Evolutionary conservation across 805 yeast genomes (phyloP).

Genomic region (Metschnikowia rubicola): DNA sequence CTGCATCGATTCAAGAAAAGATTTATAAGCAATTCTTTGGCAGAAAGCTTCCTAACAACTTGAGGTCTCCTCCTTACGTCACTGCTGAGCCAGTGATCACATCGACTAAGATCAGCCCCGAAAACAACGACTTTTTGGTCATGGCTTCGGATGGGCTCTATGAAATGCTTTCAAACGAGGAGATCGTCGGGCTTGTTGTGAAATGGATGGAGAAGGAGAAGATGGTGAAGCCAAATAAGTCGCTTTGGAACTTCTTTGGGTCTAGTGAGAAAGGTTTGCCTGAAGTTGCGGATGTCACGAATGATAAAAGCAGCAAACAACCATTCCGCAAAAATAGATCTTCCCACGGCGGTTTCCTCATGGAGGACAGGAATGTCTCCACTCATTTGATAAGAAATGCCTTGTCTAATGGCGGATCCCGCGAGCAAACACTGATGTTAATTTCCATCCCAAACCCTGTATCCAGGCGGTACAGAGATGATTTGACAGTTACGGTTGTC

Average conservation of each 20-base stretch:
- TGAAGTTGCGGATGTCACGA: constrained; percentile 58
- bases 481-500: constrained; percentile 91
- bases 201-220: constrained; percentile 85
- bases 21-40: constrained; percentile 79
- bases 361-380: constrained; percentile 85
- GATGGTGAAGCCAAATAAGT: constrained; percentile 49
- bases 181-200: constrained; percentile 86
- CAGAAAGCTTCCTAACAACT: constrained; percentile 64
- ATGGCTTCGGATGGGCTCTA: constrained; percentile 93
- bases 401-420: constrained; percentile 77
- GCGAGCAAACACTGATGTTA: constrained; percentile 83
- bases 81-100: constrained; percentile 95
- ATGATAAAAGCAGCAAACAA: constrained; percentile 60
- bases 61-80: constrained; percentile 92
- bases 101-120: constrained; percentile 68
- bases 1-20: constrained; percentile 68
- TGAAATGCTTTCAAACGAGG: constrained; percentile 88
- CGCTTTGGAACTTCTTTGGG: constrained; percentile 45
- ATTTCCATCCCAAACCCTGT: constrained; percentile 89
- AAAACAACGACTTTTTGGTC: constrained; percentile 79
- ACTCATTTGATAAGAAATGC: constrained; percentile 95
- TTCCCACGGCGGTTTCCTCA: constrained; percentile 40
- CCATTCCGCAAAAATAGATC: constrained; percentile 60
- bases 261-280: constrained; percentile 52
- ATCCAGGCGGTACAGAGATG: constrained; percentile 91